Evolutionary conservation across 805 yeast genomes (phyloP).

Genomic region (Teunomyces panamensis): DNA sequence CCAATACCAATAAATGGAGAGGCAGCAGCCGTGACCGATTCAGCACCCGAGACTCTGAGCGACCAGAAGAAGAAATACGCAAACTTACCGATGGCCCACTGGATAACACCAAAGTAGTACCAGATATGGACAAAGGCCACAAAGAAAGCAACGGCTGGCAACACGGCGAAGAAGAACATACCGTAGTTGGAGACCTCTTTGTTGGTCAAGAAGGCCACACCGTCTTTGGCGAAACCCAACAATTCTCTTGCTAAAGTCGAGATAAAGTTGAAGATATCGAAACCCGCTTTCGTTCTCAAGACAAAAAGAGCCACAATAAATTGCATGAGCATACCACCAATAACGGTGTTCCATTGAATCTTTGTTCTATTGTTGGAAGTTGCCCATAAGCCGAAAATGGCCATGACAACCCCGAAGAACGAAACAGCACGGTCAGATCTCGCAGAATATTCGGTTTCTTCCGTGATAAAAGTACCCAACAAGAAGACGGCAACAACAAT

Average conservation of each 20-base stretch:
- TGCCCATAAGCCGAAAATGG: conserved; percentile 41
- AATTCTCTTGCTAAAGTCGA: conserved; percentile 55
- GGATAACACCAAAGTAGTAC: conserved; percentile 57
- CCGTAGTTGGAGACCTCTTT: conserved; percentile 36
- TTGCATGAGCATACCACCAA: conserved; percentile 59
- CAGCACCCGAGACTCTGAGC: conserved; percentile 59
- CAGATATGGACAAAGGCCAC: conserved; percentile 60
- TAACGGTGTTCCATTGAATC: conserved; percentile 58
- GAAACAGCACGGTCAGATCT: conserved; percentile 56
- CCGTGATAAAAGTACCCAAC: conserved; percentile 53
- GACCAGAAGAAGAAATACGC: conserved; percentile 60
- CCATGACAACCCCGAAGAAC: conserved; percentile 51
- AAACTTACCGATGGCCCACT: conserved; percentile 57
- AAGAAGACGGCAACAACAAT: conserved; percentile 47
- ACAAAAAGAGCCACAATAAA: conserved; percentile 59
- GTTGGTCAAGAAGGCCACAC: conserved; percentile 57
- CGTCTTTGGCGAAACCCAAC: conserved; percentile 55
- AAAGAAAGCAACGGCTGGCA: conserved; percentile 64
- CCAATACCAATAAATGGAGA: conserved; percentile 68
- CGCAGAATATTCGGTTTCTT: conserved; percentile 44
- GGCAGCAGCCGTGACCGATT: conserved; percentile 63
- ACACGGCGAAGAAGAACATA: conserved; percentile 54
- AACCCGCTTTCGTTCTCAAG: conserved; percentile 57
- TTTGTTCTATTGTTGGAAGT: conserved; percentile 45
- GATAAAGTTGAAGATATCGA: conserved; percentile 60